Conservation (phyloP, 805 yeast species). For the Blastobotrys chiropterorum region DNA sequence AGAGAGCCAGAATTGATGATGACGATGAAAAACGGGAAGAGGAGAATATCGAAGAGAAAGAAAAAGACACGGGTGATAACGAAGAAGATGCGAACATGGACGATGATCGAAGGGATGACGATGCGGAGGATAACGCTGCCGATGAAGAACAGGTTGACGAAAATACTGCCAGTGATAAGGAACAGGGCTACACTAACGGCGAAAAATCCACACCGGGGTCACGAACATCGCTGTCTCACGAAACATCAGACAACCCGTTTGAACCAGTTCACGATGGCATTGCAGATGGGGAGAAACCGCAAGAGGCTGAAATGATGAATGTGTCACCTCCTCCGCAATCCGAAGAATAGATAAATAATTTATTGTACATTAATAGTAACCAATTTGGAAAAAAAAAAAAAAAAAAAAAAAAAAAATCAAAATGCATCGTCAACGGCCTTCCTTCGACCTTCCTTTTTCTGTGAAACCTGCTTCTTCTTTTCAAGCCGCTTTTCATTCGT, state of each 20-base stretch:
- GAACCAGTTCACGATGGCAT: background rate
- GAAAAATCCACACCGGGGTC: background rate
- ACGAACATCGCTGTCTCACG: background rate
- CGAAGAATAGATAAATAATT: no score
- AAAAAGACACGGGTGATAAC: background rate
- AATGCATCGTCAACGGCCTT: constrained; percentile 4
- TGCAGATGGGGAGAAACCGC: constrained; percentile 5
- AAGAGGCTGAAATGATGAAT: background rate
- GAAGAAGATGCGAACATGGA: constrained; percentile 3
- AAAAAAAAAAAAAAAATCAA: background rate
- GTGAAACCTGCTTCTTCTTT: constrained; percentile 33
- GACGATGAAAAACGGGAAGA: constrained; percentile 5
- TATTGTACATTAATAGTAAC: background rate
- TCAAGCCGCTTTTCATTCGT: constrained; percentile 34
- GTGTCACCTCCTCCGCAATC: no score
- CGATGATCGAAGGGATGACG: constrained; percentile 1
- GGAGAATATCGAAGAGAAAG: constrained; percentile 14
- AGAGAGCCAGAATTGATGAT: constrained; percentile 14
- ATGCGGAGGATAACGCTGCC: constrained; percentile 1
- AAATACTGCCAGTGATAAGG: background rate
- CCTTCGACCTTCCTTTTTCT: constrained; percentile 34
- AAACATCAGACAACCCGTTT: background rate
- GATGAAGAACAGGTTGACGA: background rate
- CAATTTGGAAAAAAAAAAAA: background rate
- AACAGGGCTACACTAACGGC: background rate